phyloP scores from a whole-genome alignment of 345 rosid genomes.

The Erodium maritimum region DNA sequence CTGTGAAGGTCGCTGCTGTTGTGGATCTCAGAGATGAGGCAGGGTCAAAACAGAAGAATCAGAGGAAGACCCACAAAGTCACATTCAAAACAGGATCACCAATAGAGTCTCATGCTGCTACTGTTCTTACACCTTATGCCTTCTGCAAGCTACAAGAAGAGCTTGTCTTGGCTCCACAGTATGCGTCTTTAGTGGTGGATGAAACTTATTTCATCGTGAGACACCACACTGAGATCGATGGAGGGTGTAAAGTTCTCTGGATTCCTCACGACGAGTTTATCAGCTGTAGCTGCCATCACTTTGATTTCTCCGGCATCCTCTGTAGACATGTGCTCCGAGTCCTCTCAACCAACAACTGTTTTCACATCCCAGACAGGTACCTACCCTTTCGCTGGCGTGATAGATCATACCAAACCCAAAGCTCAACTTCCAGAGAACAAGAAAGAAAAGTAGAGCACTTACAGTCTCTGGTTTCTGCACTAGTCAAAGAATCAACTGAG shows the following conservation, averaged over 20 bases:
- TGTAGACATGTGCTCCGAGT: constrained; percentile 51
- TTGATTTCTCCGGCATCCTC: constrained; percentile 48
- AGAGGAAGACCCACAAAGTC: constrained; percentile 23
- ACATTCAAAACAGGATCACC: constrained; percentile 50
- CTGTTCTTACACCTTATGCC: constrained; percentile 46
- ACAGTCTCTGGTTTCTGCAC: constrained; percentile 38
- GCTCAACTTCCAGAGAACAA: constrained; percentile 16
- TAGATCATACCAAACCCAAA: constrained; percentile 8
- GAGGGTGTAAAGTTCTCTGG: constrained; percentile 44
- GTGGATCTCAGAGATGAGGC: constrained; percentile 21
- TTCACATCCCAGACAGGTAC: constrained; percentile 45
- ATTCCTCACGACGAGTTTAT: constrained; percentile 36
- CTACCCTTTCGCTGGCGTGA: constrained; percentile 32
- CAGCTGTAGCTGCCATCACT: constrained; percentile 44
- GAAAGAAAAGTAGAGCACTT: constrained; percentile 31
- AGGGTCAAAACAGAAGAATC: constrained; percentile 31
- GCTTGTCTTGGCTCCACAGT: constrained; percentile 49
- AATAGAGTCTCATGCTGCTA: constrained; percentile 48
- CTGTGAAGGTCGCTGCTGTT: constrained; percentile 33
- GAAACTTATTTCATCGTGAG: constrained; percentile 42
- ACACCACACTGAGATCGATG: constrained; percentile 36
- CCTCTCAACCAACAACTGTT: constrained; percentile 45
- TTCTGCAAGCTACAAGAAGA: constrained; percentile 49
- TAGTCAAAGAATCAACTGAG: constrained; percentile 32
- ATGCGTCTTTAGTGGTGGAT: constrained; percentile 37